A percentile compares a stretch with the other conserved stretches of the same genome.
Evolutionary conservation across 1,139 yeast genomes (phyloP).

Genomic region (Candida tropicalis): DNA sequence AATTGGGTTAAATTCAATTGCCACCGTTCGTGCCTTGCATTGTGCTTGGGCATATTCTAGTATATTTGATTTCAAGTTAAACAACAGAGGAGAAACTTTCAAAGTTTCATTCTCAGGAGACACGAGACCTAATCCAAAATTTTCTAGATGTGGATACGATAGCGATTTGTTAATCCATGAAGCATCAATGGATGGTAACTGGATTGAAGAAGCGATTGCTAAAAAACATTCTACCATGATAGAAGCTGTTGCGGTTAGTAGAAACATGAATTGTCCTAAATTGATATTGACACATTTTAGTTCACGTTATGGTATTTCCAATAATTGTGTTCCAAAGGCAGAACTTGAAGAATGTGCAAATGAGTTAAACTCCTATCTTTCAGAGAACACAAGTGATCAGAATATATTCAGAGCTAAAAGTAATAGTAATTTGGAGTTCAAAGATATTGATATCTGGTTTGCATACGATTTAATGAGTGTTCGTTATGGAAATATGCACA

Average conservation of each 20-base stretch:
- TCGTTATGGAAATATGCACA: slow-evolving; percentile 20
- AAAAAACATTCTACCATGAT: slow-evolving; percentile 90
- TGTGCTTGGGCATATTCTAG: slow-evolving; percentile 85
- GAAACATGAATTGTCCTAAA: slow-evolving; percentile 70
- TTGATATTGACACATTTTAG: slow-evolving; percentile 88
- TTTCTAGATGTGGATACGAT: slow-evolving; percentile 64
- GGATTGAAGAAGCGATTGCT: slow-evolving; percentile 76
- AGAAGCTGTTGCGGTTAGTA: slow-evolving; percentile 77
- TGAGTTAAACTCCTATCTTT: slow-evolving; percentile 30
- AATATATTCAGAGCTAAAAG: slow-evolving; percentile 30
- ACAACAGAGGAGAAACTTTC: slow-evolving; percentile 38
- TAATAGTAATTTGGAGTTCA: slow-evolving; percentile 10
- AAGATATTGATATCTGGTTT: slow-evolving; percentile 39
- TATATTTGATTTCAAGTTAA: slow-evolving; percentile 51
- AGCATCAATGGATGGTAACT: slow-evolving; percentile 83
- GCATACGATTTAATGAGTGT: slow-evolving; percentile 47
- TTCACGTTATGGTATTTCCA: slow-evolving; percentile 79
- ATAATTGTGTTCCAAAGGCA: slow-evolving; percentile 37
- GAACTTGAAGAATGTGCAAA: slow-evolving; percentile 26
- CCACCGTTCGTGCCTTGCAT: slow-evolving; percentile 78
- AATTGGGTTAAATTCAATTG: slow-evolving; percentile 35
- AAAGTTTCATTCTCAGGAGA: slow-evolving; percentile 92
- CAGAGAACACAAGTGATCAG: slow-evolving; percentile 22
- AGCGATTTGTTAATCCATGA: slow-evolving; percentile 88
- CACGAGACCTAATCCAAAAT: slow-evolving; percentile 74